Conservation (phyloP, 805 yeast genomes). For the Saccharomycopsis javanensis region DNA sequence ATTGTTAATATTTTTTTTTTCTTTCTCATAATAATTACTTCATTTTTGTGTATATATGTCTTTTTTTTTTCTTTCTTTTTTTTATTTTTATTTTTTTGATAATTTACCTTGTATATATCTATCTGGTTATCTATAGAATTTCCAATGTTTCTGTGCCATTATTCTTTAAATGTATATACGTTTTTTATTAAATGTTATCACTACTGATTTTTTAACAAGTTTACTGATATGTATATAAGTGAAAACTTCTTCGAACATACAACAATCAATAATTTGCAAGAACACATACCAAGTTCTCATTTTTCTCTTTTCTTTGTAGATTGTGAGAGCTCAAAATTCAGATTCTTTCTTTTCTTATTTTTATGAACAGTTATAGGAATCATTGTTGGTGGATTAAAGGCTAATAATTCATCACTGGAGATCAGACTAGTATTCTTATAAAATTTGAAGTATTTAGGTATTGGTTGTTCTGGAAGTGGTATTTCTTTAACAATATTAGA, state of each 20-base stretch:
- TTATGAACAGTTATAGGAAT: neutral
- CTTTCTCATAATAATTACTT: too few relatives aligned
- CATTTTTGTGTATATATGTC: too few relatives aligned
- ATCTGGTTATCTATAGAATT: neutral
- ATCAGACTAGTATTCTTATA: neutral
- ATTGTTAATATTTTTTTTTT: too few relatives aligned
- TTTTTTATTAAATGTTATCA: neutral
- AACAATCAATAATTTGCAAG: too few relatives aligned
- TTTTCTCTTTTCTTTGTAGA: neutral
- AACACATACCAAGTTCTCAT: neutral
- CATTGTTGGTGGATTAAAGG: neutral
- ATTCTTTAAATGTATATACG: neutral
- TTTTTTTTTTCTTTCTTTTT: neutral
- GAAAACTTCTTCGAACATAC: too few relatives aligned
- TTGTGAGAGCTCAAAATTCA: neutral
- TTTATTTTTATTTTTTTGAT: neutral
- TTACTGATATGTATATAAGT: too few relatives aligned
- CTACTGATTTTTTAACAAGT: too few relatives aligned
- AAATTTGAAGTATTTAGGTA: constrained; percentile 17
- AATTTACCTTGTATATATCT: neutral
- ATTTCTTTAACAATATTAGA: neutral
- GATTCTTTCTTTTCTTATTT: neutral
- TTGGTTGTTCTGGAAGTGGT: constrained; percentile 15
- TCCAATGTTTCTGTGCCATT: too few relatives aligned
- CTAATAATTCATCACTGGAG: neutral